These are phyloP conservation scores for Crataegus laevigata DNA, from an alignment of 306 rosid genomes.

Conservation along the genomic window DNA sequence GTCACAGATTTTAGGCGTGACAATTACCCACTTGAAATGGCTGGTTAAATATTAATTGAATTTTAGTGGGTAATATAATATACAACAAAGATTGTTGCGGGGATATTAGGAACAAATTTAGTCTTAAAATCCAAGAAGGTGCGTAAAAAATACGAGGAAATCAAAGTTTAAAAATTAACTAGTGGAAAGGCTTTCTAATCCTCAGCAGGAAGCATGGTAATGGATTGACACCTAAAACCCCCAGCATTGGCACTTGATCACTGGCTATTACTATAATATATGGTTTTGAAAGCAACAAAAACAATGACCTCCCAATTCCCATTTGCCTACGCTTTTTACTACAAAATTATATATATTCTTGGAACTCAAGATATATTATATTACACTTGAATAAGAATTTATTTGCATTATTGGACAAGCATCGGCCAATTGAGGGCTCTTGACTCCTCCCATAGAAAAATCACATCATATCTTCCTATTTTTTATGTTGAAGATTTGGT, in stretches of 20 bases:
- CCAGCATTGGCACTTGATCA: conserved; percentile 12
- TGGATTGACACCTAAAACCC: conserved; percentile 11
- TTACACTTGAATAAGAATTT: neutral
- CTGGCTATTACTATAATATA: neutral
- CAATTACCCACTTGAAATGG: neutral
- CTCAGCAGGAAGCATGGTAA: conserved; percentile 27
- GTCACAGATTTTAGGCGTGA: neutral
- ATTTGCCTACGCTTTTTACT: conserved; percentile 5
- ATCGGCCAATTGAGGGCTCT: neutral
- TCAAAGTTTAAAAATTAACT: neutral
- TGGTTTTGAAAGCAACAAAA: conserved; percentile 16
- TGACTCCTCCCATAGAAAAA: conserved; percentile 5
- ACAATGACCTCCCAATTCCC: neutral
- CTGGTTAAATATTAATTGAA: neutral
- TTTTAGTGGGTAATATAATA: neutral
- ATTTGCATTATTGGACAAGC: conserved; percentile 15
- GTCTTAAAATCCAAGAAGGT: neutral
- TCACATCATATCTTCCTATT: conserved; percentile 12
- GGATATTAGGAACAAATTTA: neutral
- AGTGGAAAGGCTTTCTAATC: conserved; percentile 13
- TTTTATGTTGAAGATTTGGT: conserved; percentile 11
- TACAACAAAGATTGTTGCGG: neutral
- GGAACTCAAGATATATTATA: neutral
- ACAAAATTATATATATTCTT: neutral
- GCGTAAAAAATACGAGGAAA: neutral